Percentiles rank a stretch among this genome's conserved stretches.
Evolutionary conservation across 2,329 filamentous ascomycete species (phyloP).

Genomic region (Aureobasidium musti): DNA sequence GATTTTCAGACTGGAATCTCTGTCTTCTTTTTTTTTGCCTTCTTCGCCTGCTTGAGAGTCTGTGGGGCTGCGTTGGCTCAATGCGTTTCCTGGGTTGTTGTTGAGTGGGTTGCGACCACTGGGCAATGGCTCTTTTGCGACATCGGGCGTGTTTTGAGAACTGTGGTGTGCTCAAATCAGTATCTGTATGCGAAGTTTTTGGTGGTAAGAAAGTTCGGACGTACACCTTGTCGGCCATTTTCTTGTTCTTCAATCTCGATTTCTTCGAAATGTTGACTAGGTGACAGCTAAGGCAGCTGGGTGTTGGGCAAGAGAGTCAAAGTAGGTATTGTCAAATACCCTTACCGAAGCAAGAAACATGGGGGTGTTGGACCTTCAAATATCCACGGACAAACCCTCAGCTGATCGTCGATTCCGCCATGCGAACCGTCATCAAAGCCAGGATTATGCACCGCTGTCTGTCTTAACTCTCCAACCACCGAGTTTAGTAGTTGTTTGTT

Average conservation of each 20-base stretch:
- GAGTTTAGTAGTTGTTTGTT: not conserved
- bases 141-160: slow-evolving; percentile 2
- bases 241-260: not conserved
- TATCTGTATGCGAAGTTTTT: no score
- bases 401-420: slow-evolving; percentile 12
- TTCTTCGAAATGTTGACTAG: not conserved
- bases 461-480: not conserved
- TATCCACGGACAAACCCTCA: not conserved
- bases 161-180: not conserved
- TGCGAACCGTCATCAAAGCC: slow-evolving; percentile 15
- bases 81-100: not conserved
- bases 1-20: slow-evolving; percentile 38
- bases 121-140: slow-evolving; percentile 18
- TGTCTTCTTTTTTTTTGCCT: slow-evolving; percentile 27
- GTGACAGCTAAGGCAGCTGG: not conserved
- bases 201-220: not conserved
- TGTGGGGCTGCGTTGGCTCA: slow-evolving; percentile 22
- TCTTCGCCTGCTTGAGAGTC: not conserved
- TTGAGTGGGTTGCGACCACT: slow-evolving; percentile 18
- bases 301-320: not conserved
- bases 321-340: not conserved
- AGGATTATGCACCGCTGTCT: slow-evolving; percentile 5
- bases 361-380: not conserved
- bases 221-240: slow-evolving; percentile 22
- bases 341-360: not conserved